A percentile compares a stretch with the other conserved stretches of the same genome.
These are phyloP conservation scores for Aspergillus sp. DNA, from an alignment of 2,329 filamentous ascomycete genomes.

Conservation along the genomic window DNA sequence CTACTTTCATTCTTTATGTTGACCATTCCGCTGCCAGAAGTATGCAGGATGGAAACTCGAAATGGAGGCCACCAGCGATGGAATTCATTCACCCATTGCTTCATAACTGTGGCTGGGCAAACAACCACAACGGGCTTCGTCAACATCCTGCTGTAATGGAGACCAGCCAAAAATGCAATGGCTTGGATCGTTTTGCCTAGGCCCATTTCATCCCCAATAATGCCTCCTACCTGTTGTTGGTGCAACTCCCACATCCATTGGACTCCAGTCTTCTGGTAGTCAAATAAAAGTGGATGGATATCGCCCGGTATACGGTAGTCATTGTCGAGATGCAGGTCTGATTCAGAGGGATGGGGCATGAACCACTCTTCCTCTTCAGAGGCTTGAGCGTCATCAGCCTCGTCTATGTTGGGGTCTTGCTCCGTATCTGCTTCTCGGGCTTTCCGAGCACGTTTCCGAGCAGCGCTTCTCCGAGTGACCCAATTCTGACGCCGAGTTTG, in stretches of 20 bases:
- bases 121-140: constrained; percentile 86
- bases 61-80: constrained; percentile 99
- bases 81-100: constrained; percentile 98
- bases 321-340: constrained; percentile 73
- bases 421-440: constrained; percentile 35
- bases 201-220: constrained; percentile 97
- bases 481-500: constrained; percentile 73
- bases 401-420: constrained; percentile 41
- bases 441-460: constrained; percentile 50
- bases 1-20: constrained; percentile 65
- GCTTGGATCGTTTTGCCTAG: constrained; percentile 89
- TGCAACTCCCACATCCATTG: constrained; percentile 95
- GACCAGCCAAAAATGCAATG: constrained; percentile 79
- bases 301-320: constrained; percentile 84
- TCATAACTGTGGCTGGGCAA: constrained; percentile 89
- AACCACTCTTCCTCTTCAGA: constrained; percentile 64
- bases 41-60: constrained; percentile 90
- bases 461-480: constrained; percentile 64
- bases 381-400: constrained; percentile 4
- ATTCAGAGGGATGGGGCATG: constrained; percentile 77
- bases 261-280: constrained; percentile 95
- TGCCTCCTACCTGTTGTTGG: constrained; percentile 84
- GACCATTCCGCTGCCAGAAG: constrained; percentile 94
- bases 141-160: constrained; percentile 88
- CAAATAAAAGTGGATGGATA: constrained; percentile 87